Conservation (phyloP, 164 flowering plant genomes). For the Echeveria elegans region DNA sequence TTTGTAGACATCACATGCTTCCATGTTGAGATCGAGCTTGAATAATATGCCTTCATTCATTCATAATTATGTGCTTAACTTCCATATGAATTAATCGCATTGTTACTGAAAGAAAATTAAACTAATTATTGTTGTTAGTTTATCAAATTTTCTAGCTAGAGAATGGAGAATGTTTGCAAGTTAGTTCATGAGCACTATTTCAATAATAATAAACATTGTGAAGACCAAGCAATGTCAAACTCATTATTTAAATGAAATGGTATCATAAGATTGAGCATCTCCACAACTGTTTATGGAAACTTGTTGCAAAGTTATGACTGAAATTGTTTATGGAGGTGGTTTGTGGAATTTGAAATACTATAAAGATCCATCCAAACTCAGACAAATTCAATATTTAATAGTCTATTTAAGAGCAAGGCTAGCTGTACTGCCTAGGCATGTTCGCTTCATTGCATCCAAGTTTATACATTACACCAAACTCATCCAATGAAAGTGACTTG, state of each 20-base stretch:
- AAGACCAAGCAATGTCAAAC: background rate
- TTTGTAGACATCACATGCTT: background rate
- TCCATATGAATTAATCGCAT: background rate
- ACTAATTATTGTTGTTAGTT: background rate
- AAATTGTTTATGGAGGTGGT: no score
- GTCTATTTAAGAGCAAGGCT: no score
- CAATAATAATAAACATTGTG: background rate
- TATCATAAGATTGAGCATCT: background rate
- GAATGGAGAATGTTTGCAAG: background rate
- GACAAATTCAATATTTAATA: no score
- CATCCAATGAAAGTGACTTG: no score
- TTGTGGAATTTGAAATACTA: no score
- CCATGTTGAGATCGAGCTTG: background rate
- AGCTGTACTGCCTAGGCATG: no score
- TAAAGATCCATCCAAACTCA: no score
- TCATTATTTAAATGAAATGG: background rate
- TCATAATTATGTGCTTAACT: constrained; percentile 5
- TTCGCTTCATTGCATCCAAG: no score
- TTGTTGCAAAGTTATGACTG: no score
- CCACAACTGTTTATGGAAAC: no score
- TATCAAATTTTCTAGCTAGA: background rate
- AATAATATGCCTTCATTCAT: background rate
- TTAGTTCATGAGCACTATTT: constrained; percentile 1
- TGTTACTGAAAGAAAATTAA: background rate
- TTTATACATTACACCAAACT: no score